phyloP scores from a whole-genome alignment of 192 early-diverging fungal genomes.

The Phycomyces blakesleeanus region DNA sequence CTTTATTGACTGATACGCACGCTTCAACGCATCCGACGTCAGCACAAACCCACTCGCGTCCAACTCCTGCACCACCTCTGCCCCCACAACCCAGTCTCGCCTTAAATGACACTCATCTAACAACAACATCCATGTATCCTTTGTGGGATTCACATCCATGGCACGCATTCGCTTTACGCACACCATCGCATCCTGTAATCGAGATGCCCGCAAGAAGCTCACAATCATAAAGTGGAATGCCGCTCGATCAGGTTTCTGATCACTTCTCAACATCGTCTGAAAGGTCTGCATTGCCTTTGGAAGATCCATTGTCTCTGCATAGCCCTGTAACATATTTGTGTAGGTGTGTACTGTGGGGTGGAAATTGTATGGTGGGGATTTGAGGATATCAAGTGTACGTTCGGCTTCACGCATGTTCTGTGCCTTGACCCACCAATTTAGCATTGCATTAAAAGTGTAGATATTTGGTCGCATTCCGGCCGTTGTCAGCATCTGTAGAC shows the following conservation, averaged over 20 bases:
- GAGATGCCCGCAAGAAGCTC: constrained; percentile 21
- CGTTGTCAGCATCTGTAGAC: constrained; percentile 3
- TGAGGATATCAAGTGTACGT: constrained; percentile 6
- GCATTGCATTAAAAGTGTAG: constrained; percentile 30
- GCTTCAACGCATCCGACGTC: constrained; percentile 4
- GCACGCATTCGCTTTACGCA: constrained; percentile 23
- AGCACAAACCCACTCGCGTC: constrained; percentile 24
- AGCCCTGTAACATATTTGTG: constrained; percentile 33
- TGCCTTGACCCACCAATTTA: constrained; percentile 26
- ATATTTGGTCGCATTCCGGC: constrained; percentile 27
- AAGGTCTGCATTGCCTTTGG: constrained; percentile 23
- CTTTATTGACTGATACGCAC: constrained; percentile 19
- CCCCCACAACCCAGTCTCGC: constrained; percentile 13
- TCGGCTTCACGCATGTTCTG: constrained; percentile 26
- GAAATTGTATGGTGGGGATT: constrained; percentile 1
- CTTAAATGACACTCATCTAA: constrained; percentile 11
- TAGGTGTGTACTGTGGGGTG: constrained; percentile 29
- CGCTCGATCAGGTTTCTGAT: constrained; percentile 27
- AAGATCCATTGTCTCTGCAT: constrained; percentile 18
- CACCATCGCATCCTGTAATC: constrained; percentile 21
- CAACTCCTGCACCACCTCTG: constrained; percentile 5
- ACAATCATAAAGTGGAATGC: constrained; percentile 32
- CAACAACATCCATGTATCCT: constrained; percentile 27
- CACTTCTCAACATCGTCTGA: constrained; percentile 9
- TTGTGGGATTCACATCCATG: constrained; percentile 18